Evolutionary conservation across 352 stramenopile genomes (phyloP).

Genomic region (Pythium guiyangense): DNA sequence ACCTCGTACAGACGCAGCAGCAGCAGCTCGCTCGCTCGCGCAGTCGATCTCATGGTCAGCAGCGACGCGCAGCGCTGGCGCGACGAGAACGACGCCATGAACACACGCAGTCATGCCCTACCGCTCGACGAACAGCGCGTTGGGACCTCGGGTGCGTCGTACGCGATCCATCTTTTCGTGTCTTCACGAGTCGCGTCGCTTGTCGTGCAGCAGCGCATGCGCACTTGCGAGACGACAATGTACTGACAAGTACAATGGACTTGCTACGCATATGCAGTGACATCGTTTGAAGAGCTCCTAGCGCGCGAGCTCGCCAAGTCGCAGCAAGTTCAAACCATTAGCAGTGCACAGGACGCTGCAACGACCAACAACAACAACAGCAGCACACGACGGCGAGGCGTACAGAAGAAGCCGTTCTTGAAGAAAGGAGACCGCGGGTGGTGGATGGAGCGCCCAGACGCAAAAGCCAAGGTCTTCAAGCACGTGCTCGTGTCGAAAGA

Average conservation of each 20-base stretch:
- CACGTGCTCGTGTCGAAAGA: conserved; percentile 56
- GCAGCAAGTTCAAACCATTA: conserved; percentile 7
- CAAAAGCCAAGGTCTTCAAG: conserved; percentile 49
- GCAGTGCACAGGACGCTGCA: background rate
- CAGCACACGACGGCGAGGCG: background rate
- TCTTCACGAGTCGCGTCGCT: background rate
- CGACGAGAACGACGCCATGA: conserved; percentile 11
- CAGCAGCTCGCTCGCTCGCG: no score
- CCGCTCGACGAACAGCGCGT: conserved; percentile 14
- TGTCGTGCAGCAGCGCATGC: background rate
- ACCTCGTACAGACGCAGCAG: no score
- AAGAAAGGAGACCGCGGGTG: conserved; percentile 74
- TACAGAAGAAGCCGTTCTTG: conserved; percentile 55
- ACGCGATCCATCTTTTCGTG: background rate
- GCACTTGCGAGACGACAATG: background rate
- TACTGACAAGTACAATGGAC: background rate
- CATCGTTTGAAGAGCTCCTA: conserved; percentile 65
- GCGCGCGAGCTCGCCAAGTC: conserved; percentile 53
- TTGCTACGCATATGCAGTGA: conserved; percentile 17
- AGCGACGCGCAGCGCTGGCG: conserved; percentile 7
- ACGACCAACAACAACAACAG: background rate
- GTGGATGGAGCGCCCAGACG: conserved; percentile 69
- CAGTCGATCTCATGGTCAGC: conserved; percentile 1
- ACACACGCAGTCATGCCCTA: background rate
- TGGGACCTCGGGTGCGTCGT: conserved; percentile 10